phyloP scores from a whole-genome alignment of 2,329 filamentous ascomycete genomes.

The Fusarium irregulare region DNA sequence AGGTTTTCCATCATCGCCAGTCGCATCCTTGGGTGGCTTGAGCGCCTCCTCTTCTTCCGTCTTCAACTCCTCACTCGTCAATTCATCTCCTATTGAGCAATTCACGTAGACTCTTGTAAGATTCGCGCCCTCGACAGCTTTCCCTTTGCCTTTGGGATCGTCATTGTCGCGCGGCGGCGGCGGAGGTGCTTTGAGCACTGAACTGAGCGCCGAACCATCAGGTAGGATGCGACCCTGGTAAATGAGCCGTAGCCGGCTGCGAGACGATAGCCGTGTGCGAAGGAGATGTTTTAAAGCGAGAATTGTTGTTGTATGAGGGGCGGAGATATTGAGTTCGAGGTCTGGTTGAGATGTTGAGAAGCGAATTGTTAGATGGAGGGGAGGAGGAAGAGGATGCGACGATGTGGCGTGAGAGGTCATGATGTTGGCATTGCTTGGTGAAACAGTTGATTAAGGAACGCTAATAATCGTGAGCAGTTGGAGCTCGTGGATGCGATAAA shows the following conservation, averaged over 20 bases:
- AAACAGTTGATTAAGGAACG: accelerated
- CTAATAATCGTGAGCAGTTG: neutral
- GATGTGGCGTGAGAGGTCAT: slow-evolving; percentile 44
- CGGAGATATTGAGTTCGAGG: slow-evolving; percentile 78
- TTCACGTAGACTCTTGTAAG: slow-evolving; percentile 83
- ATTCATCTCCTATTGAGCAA: slow-evolving; percentile 85
- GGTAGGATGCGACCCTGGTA: slow-evolving; percentile 87
- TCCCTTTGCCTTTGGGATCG: slow-evolving; percentile 63
- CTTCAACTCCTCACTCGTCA: slow-evolving; percentile 75
- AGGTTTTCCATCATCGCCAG: slow-evolving; percentile 58
- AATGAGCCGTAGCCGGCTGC: slow-evolving; percentile 85
- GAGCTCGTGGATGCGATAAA: neutral
- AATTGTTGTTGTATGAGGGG: slow-evolving; percentile 76
- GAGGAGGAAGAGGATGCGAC: slow-evolving; percentile 47
- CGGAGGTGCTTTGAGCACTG: slow-evolving; percentile 74
- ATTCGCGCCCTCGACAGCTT: slow-evolving; percentile 65
- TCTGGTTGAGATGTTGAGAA: slow-evolving; percentile 90
- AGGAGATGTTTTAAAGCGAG: slow-evolving; percentile 85
- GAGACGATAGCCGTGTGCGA: slow-evolving; percentile 75
- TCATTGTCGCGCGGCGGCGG: slow-evolving; percentile 57
- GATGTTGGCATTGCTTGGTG: slow-evolving; percentile 39
- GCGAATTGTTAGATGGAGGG: slow-evolving; percentile 84
- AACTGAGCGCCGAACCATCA: slow-evolving; percentile 75
- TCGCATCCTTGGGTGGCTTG: slow-evolving; percentile 54
- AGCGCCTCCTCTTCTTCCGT: slow-evolving; percentile 68